A percentile compares a stretch with the other conserved stretches of the same genome.
These are phyloP conservation scores for Trichoderma lentiforme DNA, from an alignment of 2,329 filamentous ascomycete genomes.

Conservation along the genomic window DNA sequence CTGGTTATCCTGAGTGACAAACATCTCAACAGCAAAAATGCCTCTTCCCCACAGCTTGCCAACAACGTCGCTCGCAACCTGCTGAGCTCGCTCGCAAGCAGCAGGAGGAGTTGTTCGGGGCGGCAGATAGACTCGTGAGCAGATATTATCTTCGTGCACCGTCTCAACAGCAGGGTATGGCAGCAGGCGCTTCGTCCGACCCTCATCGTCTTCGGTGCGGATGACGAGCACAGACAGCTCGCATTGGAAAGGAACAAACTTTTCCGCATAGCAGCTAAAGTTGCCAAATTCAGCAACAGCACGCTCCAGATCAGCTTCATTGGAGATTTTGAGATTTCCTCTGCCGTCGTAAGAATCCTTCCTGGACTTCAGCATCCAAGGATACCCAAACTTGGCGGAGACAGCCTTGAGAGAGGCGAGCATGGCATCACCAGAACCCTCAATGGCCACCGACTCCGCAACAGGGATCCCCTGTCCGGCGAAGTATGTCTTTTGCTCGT, in stretches of 20 bases:
- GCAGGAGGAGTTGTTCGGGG: constrained; percentile 65
- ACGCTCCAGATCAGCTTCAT: constrained; percentile 48
- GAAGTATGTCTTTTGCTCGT: constrained; percentile 79
- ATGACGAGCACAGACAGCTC: constrained; percentile 95
- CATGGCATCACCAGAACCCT: constrained; percentile 47
- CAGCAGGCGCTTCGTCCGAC: constrained; percentile 49
- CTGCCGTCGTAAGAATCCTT: constrained; percentile 92
- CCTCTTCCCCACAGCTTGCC: constrained; percentile 80
- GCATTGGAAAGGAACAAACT: constrained; percentile 79
- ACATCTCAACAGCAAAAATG: constrained; percentile 96
- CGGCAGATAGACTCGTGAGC: constrained; percentile 86
- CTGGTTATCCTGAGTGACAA: constrained; percentile 69
- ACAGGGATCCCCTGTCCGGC: constrained; percentile 65
- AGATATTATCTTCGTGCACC: constrained; percentile 91
- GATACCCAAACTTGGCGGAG: constrained; percentile 66
- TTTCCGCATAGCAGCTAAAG: constrained; percentile 80
- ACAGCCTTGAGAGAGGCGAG: constrained; percentile 61
- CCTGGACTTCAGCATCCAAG: constrained; percentile 88
- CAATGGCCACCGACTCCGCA: constrained; percentile 66
- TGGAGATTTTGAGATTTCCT: constrained; percentile 55
- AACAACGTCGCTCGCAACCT: constrained; percentile 75
- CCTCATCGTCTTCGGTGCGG: constrained; percentile 69
- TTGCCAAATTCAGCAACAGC: constrained; percentile 68
- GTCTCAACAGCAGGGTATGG: constrained; percentile 92
- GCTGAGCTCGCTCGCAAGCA: constrained; percentile 64